Conservation (phyloP, 1,139 yeast genomes). For the Candida buenavistaensis region DNA sequence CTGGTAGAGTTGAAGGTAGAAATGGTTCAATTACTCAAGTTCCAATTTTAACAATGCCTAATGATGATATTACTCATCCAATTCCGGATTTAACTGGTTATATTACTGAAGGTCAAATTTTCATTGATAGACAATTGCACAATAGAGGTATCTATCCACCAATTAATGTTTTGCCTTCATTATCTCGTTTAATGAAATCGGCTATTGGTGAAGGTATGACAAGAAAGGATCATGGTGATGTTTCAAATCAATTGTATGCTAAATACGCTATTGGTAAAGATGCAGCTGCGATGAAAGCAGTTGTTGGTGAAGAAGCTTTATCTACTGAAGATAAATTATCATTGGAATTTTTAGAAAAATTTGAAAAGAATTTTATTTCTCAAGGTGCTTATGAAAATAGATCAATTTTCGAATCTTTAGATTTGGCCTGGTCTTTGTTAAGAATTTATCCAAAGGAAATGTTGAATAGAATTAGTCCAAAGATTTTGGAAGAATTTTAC, state of each 20-base stretch:
- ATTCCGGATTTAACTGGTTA: conserved; percentile 99
- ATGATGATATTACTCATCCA: conserved; percentile 99
- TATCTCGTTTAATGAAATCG: conserved; percentile 97
- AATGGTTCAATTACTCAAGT: conserved; percentile 98
- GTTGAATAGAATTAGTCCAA: conserved; percentile 97
- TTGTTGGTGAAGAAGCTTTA: conserved; percentile 99
- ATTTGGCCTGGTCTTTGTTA: conserved; percentile 96
- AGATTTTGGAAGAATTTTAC: conserved; percentile 91
- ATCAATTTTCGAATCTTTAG: conserved; percentile 90
- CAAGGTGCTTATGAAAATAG: conserved; percentile 98
- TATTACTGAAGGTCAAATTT: conserved; percentile 98
- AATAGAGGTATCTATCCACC: conserved; percentile 99
- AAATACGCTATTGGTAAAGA: conserved; percentile 99
- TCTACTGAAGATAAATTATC: conserved; percentile 97
- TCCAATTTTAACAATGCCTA: conserved; percentile 99
- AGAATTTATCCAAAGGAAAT: conserved; percentile 98
- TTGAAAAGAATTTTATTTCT: conserved; percentile 89
- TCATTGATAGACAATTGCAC: conserved; percentile 91
- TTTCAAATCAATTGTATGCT: conserved; percentile 96
- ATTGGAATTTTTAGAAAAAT: conserved; percentile 94
- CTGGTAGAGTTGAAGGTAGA: conserved; percentile 99
- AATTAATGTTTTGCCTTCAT: conserved; percentile 93
- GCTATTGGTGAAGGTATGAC: conserved; percentile 99
- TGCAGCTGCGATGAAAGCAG: conserved; percentile 99
- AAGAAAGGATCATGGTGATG: conserved; percentile 99